phyloP scores from a whole-genome alignment of 2,329 filamentous ascomycete genomes.

The Diplodia mutila region DNA sequence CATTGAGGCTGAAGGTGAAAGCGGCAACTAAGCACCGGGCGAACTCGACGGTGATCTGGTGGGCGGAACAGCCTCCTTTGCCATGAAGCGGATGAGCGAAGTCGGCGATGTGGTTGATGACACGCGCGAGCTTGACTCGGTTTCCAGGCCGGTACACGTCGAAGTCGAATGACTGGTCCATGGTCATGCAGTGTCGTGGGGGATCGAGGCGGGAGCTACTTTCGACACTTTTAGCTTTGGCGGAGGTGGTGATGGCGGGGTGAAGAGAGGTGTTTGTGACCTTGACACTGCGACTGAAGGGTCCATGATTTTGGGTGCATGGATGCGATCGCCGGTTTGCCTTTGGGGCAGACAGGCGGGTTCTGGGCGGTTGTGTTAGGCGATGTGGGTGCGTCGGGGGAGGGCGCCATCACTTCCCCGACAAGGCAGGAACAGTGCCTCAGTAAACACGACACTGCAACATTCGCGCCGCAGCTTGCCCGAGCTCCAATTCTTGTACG shows the following conservation, averaged over 20 bases:
- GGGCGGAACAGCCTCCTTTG: background rate
- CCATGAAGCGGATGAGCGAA: background rate
- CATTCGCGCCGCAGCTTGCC: background rate
- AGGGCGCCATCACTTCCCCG: background rate
- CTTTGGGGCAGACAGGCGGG: too few relatives aligned
- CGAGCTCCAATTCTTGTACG: background rate
- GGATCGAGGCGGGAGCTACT: background rate
- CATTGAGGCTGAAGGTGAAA: background rate
- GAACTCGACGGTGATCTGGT: background rate
- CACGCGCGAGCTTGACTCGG: background rate
- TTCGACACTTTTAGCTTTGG: background rate
- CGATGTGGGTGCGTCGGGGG: too few relatives aligned
- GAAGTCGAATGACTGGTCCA: background rate
- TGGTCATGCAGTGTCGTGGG: background rate
- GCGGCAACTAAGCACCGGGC: background rate
- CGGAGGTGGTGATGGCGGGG: background rate
- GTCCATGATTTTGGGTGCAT: background rate
- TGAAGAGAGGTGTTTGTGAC: background rate
- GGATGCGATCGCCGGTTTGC: too few relatives aligned
- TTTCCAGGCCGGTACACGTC: too few relatives aligned
- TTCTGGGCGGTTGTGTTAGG: too few relatives aligned
- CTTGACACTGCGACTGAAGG: background rate
- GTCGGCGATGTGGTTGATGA: background rate
- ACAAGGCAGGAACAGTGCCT: background rate
- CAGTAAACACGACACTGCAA: background rate